Base-by-base conservation (phyloP, 352 stramenopile species). In the Phytophthora sp. region DNA sequence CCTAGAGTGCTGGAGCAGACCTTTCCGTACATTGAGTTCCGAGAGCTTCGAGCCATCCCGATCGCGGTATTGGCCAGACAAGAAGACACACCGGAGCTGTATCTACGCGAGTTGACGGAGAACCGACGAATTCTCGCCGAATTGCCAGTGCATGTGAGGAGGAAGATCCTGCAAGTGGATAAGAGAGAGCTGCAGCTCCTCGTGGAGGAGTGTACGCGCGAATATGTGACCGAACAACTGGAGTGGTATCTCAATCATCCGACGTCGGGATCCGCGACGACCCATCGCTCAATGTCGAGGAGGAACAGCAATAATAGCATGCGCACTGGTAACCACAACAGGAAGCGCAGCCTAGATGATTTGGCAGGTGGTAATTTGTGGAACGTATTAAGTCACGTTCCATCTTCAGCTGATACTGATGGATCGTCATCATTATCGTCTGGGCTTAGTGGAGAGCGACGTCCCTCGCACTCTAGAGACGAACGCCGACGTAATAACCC, bases 11-110 rank as follows among this genome's bases (percentile, higher is more conserved):
- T 96, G 7, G 86, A 94, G 63, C 74, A 77, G 39, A 96, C 88
- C 16, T 96, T 96, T 59, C 86, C 88, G 29, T 96, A 94, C 39
- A 92, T 96, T 68, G 88, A 96, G 65, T 94, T 94, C 61, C 85
- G 85, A 33, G 88, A 96, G 74, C 79, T 96, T 29, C 82, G 86
- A 41, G 77, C 83, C 23, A 88, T 96, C 57, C 86, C 86, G 16
- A 94, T 96, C 49, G 86, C 88, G 42, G 89, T 96, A 42, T 71
- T 96, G 16, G 77, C 86, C 24, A 73, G 81, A 21, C 88, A 96
- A 53, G 77, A 91, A 8, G 78, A 93, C n/a, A 96, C 88, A 11
- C 88, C 88, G 0, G 76, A 89, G 41, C 50, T 83, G 24, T 96
- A 93, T 59, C 35, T 96, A 31, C 81, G 82, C 36, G 86, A 94